phyloP scores from a whole-genome alignment of 1,284 basidiomycete species.

The Golubevia sp. region DNA sequence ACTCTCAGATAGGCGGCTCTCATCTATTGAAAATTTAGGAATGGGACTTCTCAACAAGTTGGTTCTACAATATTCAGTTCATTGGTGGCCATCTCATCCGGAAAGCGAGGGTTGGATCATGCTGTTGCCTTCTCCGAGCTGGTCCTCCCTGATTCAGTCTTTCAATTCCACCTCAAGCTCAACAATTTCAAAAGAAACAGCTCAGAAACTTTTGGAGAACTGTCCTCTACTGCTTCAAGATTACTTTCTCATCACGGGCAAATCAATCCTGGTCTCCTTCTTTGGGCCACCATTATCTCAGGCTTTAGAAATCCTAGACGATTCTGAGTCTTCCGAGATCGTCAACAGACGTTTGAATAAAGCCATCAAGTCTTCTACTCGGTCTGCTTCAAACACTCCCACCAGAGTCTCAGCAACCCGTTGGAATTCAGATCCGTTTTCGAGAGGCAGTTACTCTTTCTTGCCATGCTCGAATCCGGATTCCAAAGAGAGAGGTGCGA shows the following conservation, averaged over 20 bases:
- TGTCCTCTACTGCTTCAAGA: not conserved
- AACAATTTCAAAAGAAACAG: not conserved
- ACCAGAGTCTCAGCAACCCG: not conserved
- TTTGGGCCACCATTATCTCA: conserved; percentile 6
- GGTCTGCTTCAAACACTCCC: too few relatives aligned
- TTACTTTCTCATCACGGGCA: conserved; percentile 2
- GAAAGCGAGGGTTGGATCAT: not conserved
- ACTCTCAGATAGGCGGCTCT: not conserved
- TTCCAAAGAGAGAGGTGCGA: not conserved
- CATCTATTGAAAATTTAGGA: conserved; percentile 4
- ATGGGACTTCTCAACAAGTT: conserved; percentile 12
- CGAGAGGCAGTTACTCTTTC: conserved; percentile 1
- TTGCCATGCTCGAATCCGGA: not conserved
- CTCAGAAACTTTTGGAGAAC: not conserved
- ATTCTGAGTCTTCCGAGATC: not conserved
- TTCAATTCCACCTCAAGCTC: not conserved
- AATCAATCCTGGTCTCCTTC: conserved; percentile 1
- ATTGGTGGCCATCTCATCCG: conserved; percentile 5
- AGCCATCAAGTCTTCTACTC: not conserved
- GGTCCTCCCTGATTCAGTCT: not conserved
- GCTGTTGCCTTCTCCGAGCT: conserved; percentile 1
- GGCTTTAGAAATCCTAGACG: conserved; percentile 1
- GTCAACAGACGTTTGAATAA: not conserved
- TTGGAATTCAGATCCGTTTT: conserved; percentile 1
- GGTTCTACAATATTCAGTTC: conserved; percentile 4